These are phyloP conservation scores for Pythium dissotocum DNA, from an alignment of 352 stramenopile species.

Conservation along the genomic window DNA sequence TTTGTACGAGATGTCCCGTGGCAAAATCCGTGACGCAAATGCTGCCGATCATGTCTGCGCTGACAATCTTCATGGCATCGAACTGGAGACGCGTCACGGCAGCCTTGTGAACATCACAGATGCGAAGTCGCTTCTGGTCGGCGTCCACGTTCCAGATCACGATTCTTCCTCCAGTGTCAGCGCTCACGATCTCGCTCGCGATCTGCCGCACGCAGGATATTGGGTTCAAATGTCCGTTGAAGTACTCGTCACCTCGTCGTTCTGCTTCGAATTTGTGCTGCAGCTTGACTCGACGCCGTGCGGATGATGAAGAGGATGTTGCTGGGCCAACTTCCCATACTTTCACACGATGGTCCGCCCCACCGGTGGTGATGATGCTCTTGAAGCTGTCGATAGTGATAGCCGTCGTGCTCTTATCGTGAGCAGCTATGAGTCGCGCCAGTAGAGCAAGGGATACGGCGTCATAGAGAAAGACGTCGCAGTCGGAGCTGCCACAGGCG, in stretches of 20 bases:
- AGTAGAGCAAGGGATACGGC: slow-evolving; percentile 41
- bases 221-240: slow-evolving; percentile 54
- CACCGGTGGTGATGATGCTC: slow-evolving; percentile 47
- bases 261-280: slow-evolving; percentile 45
- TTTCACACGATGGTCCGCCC: slow-evolving; percentile 64
- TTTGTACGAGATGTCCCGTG: slow-evolving; percentile 67
- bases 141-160: slow-evolving; percentile 77
- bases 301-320: slow-evolving; percentile 19
- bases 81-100: slow-evolving; percentile 71
- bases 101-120: slow-evolving; percentile 57
- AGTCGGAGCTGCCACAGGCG: slow-evolving; percentile 63
- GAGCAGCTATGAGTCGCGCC: slow-evolving; percentile 49
- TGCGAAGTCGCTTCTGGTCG: slow-evolving; percentile 50
- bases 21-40: slow-evolving; percentile 81
- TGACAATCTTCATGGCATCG: slow-evolving; percentile 76
- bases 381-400: slow-evolving; percentile 52
- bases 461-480: slow-evolving; percentile 74
- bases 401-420: slow-evolving; percentile 49
- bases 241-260: slow-evolving; percentile 37
- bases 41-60: slow-evolving; percentile 42
- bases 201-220: slow-evolving; percentile 58
- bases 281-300: slow-evolving; percentile 38
- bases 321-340: slow-evolving; percentile 49
- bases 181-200: slow-evolving; percentile 76
- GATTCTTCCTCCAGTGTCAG: slow-evolving; percentile 55